Evolutionary conservation across 139 green algal species (phyloP).

Genomic region (Diplosphaera chodatii): DNA sequence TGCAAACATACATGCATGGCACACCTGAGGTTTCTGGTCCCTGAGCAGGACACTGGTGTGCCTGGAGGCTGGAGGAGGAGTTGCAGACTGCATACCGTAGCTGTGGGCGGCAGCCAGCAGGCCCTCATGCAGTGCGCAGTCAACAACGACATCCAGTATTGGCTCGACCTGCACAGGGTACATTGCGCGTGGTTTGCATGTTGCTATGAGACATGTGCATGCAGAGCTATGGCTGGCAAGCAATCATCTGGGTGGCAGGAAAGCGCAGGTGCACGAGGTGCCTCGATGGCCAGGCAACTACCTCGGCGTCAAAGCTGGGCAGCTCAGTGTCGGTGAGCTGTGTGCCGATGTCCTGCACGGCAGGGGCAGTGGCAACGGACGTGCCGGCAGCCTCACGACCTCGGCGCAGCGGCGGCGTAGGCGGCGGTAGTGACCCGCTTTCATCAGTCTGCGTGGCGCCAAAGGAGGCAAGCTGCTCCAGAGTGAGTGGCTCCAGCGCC

Average conservation of each 20-base stretch:
- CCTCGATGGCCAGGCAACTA: too few relatives aligned
- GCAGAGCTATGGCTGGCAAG: too few relatives aligned
- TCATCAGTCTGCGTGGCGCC: not conserved
- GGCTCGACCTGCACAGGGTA: not conserved
- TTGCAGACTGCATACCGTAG: not conserved
- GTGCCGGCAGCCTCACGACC: too few relatives aligned
- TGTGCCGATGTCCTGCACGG: not conserved
- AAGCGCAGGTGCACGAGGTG: too few relatives aligned
- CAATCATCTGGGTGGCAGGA: too few relatives aligned
- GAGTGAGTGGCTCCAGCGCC: not conserved
- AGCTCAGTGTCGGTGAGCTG: not conserved
- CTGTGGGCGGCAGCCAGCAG: not conserved
- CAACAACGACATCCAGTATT: not conserved
- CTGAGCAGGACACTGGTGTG: too few relatives aligned
- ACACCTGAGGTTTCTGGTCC: too few relatives aligned
- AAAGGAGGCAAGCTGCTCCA: not conserved
- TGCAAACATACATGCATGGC: too few relatives aligned
- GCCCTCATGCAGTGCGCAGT: not conserved
- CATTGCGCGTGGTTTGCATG: not conserved
- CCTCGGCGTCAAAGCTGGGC: not conserved
- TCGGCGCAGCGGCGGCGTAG: too few relatives aligned
- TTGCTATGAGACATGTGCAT: not conserved
- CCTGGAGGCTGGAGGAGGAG: too few relatives aligned
- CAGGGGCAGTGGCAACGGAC: too few relatives aligned
- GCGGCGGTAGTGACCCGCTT: not conserved